Evolutionary conservation across 2,329 filamentous ascomycete species (phyloP), one percentile per base, ranked within the genome.

Genomic region (Knoxdaviesia proteae): DNA sequence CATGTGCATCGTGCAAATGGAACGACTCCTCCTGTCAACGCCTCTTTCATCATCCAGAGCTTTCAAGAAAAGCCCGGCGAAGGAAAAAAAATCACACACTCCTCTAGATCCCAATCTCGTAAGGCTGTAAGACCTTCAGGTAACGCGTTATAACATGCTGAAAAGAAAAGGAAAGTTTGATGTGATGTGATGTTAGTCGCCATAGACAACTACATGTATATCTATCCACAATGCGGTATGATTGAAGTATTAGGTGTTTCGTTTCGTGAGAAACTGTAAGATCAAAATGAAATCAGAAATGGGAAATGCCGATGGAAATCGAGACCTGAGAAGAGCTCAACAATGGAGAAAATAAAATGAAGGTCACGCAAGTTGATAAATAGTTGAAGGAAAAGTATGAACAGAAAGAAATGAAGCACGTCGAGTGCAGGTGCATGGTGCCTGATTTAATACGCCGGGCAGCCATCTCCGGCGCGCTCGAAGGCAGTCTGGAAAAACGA

Each of bases 401-500:
- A 36, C 20, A 32, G 34, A 34, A 38, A 38, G 29, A 38, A 38
- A 20, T 11, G 30, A 29, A 11, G 31, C 35, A 45, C 31, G 20
- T 20, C 20, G 20, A 20, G 20, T 20, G 20, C 20, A 20, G 20
- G 20, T 20, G 20, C 20, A 20, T 20, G 20, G 2, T 20, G 10
- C 20, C 6, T n/a, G 32, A 29, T 34, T 40, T 42, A 74, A 49
- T 69, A 72, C 1, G 62, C 55, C 20, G 69, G 65, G 53, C 71
- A 76, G n/a, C 68, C 69, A 39, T 61, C 67, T 54, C 75, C 56
- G 2, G 80, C 80, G 46, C 80, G 70, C 49, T 67, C 61, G 59
- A 88, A 88, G 7, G 83, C 83, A 36, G 69, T 71, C 5, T 80
- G 69, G 54, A 98, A 98, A 59, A 98, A 90, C 44, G 86, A 74